phyloP scores from a whole-genome alignment of 2,329 filamentous ascomycete species.

The Rutstroemia sp. region DNA sequence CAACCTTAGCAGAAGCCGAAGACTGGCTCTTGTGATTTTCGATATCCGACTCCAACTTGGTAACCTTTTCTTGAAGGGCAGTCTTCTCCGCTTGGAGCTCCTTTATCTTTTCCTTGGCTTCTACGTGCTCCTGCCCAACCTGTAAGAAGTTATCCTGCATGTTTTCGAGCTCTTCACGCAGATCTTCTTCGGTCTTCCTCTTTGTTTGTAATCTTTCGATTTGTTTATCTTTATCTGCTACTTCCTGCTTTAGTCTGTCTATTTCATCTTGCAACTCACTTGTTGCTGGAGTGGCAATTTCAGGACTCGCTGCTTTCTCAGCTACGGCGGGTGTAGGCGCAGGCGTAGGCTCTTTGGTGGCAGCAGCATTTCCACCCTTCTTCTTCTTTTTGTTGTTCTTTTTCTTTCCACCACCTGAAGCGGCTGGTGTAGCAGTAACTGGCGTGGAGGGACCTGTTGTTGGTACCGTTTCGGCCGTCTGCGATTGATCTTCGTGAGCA shows the following conservation, averaged over 20 bases:
- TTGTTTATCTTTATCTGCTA: constrained; percentile 44
- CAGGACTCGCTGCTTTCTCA: constrained; percentile 13
- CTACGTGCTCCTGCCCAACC: constrained; percentile 77
- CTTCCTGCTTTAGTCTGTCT: constrained; percentile 22
- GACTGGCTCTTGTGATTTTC: constrained; percentile 29
- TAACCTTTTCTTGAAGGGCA: constrained; percentile 55
- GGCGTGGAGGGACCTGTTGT: constrained; percentile 36
- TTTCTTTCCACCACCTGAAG: constrained; percentile 51
- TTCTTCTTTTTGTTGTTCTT: constrained; percentile 69
- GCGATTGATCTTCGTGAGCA: constrained; percentile 11
- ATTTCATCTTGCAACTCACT: constrained; percentile 25
- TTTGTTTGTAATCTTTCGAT: constrained; percentile 66
- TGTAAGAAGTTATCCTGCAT: constrained; percentile 72
- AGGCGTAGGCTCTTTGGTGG: constrained; percentile 25
- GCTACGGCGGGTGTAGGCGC: constrained; percentile 5
- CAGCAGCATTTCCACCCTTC: constrained; percentile 44
- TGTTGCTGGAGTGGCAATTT: constrained; percentile 7
- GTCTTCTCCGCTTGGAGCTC: constrained; percentile 62
- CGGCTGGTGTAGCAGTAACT: constrained; percentile 21
- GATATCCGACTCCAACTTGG: constrained; percentile 65
- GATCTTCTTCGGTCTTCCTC: constrained; percentile 67
- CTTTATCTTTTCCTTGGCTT: constrained; percentile 71
- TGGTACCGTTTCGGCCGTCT: constrained; percentile 8
- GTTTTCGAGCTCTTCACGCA: constrained; percentile 79
- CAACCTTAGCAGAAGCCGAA: constrained; percentile 24